Percentiles rank a stretch among this genome's conserved stretches.
These are phyloP conservation scores for Cryphonectria carpinicola DNA, from an alignment of 2,329 filamentous ascomycete species.

Conservation along the genomic window DNA sequence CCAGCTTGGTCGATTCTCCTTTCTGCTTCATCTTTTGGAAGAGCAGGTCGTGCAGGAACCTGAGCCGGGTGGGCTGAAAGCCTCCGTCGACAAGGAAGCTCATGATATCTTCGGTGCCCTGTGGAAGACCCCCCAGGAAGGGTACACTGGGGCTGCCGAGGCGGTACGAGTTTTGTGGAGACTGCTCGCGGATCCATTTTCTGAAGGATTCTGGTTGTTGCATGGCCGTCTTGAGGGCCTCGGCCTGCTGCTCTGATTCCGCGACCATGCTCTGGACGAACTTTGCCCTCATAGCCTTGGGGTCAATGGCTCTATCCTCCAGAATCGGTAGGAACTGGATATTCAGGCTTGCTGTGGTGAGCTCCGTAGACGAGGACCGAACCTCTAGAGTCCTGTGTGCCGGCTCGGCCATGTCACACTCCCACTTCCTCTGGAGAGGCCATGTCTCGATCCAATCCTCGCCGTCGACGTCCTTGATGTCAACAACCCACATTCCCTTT, in stretches of 20 bases:
- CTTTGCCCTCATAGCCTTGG: conserved; percentile 46
- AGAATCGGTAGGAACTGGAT: conserved; percentile 71
- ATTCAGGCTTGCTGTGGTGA: conserved; percentile 62
- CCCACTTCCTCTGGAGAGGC: conserved; percentile 71
- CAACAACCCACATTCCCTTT: conserved; percentile 76
- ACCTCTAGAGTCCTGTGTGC: conserved; percentile 69
- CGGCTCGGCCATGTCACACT: conserved; percentile 51
- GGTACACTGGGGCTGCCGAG: conserved; percentile 44
- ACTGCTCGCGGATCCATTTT: conserved; percentile 55
- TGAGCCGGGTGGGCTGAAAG: conserved; percentile 56
- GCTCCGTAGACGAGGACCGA: conserved; percentile 49
- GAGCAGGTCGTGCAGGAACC: conserved; percentile 54
- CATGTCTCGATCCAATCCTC: conserved; percentile 70
- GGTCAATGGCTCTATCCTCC: conserved; percentile 58
- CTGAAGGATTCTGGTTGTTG: conserved; percentile 53
- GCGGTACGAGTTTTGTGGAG: conserved; percentile 40
- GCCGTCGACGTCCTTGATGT: conserved; percentile 50
- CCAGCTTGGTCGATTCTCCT: conserved; percentile 56
- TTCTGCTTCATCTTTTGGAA: conserved; percentile 53
- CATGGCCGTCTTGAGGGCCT: conserved; percentile 55
- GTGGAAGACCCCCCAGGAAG: conserved; percentile 56
- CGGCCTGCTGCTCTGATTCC: conserved; percentile 56
- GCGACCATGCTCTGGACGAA: conserved; percentile 55
- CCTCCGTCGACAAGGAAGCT: conserved; percentile 61
- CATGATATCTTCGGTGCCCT: conserved; percentile 52